These are phyloP conservation scores for Knufia petricola DNA, from an alignment of 2,329 filamentous ascomycete species.

Conservation along the genomic window DNA sequence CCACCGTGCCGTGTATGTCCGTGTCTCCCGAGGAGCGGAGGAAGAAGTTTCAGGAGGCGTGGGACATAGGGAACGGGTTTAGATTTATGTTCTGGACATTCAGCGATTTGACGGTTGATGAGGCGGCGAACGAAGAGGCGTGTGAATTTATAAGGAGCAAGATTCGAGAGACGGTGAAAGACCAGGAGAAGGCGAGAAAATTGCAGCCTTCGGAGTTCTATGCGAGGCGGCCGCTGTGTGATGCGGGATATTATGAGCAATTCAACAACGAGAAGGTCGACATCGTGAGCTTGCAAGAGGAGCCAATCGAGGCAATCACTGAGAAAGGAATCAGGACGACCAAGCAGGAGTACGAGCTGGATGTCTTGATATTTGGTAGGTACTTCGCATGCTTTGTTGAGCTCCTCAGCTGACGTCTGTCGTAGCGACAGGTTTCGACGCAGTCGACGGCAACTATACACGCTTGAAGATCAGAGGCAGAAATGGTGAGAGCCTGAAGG, in stretches of 20 bases:
- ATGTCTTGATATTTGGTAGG: constrained; percentile 20
- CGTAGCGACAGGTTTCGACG: constrained; percentile 28
- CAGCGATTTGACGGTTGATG: constrained; percentile 29
- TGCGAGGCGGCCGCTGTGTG: constrained; percentile 41
- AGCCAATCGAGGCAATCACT: constrained; percentile 24
- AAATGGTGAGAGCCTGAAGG: constrained; percentile 24
- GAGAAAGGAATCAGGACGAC: constrained; percentile 22
- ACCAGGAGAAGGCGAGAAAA: constrained; percentile 25
- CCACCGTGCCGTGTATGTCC: constrained; percentile 19
- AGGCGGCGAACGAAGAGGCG: constrained; percentile 31
- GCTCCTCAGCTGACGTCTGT: too few species aligned
- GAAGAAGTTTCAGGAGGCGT: constrained; percentile 25
- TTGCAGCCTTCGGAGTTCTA: constrained; percentile 44
- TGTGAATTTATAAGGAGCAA: constrained; percentile 31
- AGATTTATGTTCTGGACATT: constrained; percentile 31
- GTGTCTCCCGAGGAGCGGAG: constrained; percentile 15
- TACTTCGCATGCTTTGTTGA: not conserved
- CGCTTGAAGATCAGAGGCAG: constrained; percentile 26
- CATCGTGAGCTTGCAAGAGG: constrained; percentile 30
- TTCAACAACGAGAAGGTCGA: constrained; percentile 39
- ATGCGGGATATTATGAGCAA: constrained; percentile 43
- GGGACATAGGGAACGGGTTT: constrained; percentile 30
- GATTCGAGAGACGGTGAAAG: constrained; percentile 26
- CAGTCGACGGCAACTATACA: constrained; percentile 28
- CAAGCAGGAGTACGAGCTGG: constrained; percentile 23